phyloP scores from a whole-genome alignment of 306 rosid genomes.

The Malus domestica region DNA sequence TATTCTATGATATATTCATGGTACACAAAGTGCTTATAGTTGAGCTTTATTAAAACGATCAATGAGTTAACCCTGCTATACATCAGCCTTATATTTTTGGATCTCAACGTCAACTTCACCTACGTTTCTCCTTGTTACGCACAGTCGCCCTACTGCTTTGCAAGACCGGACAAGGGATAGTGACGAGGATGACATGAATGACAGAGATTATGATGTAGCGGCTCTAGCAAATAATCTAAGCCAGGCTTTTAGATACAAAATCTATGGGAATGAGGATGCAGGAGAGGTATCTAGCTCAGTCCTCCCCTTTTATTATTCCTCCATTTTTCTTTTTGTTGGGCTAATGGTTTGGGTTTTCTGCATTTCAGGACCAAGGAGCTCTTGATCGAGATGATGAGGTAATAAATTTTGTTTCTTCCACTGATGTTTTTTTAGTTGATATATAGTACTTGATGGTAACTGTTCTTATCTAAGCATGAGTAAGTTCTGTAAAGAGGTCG shows the following conservation, averaged over 20 bases:
- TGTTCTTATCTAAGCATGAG: not conserved
- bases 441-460: not conserved
- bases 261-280: slow-evolving; percentile 86
- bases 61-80: not conserved
- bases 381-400: slow-evolving; percentile 91
- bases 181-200: slow-evolving; percentile 86
- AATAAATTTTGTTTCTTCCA: slow-evolving; percentile 14
- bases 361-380: slow-evolving; percentile 65
- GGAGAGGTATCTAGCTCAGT: slow-evolving; percentile 57
- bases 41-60: not conserved
- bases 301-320: not conserved
- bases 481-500: not conserved
- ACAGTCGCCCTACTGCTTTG: slow-evolving; percentile 93
- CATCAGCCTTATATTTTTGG: not conserved
- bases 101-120: not conserved
- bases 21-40: not conserved
- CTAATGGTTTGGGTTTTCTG: slow-evolving; percentile 24
- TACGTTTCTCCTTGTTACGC: slow-evolving; percentile 13
- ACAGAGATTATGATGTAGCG: slow-evolving; percentile 87
- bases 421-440: slow-evolving; percentile 14
- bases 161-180: slow-evolving; percentile 96
- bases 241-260: slow-evolving; percentile 87
- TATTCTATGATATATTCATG: not conserved
- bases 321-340: slow-evolving; percentile 4
- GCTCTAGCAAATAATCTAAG: slow-evolving; percentile 90